A percentile compares a stretch with the other conserved stretches of the same genome.
phyloP scores from a whole-genome alignment of 352 stramenopile genomes.

The Globisporangium recalcitrans region DNA sequence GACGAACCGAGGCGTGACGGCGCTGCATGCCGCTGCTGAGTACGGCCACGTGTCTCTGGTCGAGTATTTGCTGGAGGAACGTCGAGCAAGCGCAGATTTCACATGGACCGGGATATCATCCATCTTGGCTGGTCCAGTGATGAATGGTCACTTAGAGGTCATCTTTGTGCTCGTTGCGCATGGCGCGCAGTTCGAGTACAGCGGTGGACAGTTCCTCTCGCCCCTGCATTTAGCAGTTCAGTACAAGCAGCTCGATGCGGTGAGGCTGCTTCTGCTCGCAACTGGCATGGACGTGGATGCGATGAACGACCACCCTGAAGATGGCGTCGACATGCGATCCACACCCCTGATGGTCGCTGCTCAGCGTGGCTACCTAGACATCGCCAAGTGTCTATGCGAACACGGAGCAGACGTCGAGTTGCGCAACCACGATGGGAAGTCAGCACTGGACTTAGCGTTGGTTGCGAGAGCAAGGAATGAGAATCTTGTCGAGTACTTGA shows the following conservation, averaged over 20 bases:
- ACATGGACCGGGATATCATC: background rate
- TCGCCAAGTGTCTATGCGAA: background rate
- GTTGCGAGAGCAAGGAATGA: background rate
- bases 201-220: background rate
- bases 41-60: background rate
- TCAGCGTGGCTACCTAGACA: slow-evolving; percentile 5
- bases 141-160: background rate
- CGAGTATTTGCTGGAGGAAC: slow-evolving; percentile 6
- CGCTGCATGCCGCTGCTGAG: slow-evolving; percentile 6
- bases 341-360: slow-evolving; percentile 9
- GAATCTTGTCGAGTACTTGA: slow-evolving; percentile 1
- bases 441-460: background rate
- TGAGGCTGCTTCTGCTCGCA: slow-evolving; percentile 4
- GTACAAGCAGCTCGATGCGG: slow-evolving; percentile 4
- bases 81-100: background rate
- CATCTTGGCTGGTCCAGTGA: background rate
- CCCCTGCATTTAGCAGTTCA: slow-evolving; percentile 4
- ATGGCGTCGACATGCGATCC: slow-evolving; percentile 6
- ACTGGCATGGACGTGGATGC: slow-evolving; percentile 6
- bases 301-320: slow-evolving; percentile 5
- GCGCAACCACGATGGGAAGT: background rate
- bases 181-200: background rate
- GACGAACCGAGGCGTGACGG: background rate
- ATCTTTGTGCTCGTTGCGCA: slow-evolving; percentile 7
- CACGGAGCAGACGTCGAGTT: slow-evolving; percentile 6